Evolutionary conservation across 306 rosid genomes (phyloP).

Genomic region (Cicer cuneatum): DNA sequence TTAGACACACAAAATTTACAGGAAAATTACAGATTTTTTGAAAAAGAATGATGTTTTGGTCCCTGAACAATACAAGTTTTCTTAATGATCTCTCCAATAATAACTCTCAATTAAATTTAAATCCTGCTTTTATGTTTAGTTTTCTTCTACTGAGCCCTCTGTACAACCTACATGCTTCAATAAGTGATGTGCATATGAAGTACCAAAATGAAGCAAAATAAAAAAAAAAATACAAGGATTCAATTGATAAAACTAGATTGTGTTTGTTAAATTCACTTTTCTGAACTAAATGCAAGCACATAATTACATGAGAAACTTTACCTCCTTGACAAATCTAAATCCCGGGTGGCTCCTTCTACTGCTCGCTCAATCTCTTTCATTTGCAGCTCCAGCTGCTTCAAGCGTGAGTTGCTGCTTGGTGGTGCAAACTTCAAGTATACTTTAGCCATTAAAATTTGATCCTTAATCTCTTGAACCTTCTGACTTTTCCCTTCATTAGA

Average conservation of each 20-base stretch:
- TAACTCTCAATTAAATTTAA: slow-evolving; percentile 9
- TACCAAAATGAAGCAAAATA: neutral
- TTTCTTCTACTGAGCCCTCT: slow-evolving; percentile 10
- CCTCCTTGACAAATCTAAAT: slow-evolving; percentile 42
- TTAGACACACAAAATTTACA: no score
- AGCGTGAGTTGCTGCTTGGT: slow-evolving; percentile 34
- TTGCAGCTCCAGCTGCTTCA: slow-evolving; percentile 42
- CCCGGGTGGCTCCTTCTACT: slow-evolving; percentile 38
- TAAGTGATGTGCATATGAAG: neutral
- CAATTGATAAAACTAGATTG: slow-evolving; percentile 29
- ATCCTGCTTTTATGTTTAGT: slow-evolving; percentile 11
- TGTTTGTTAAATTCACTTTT: slow-evolving; percentile 6
- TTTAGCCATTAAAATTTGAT: slow-evolving; percentile 42
- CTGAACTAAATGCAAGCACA: slow-evolving; percentile 30
- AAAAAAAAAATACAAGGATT: neutral
- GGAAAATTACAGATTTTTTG: no score
- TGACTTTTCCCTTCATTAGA: slow-evolving; percentile 16
- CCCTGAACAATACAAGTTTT: slow-evolving; percentile 25
- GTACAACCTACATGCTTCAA: neutral
- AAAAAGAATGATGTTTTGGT: slow-evolving; percentile 1
- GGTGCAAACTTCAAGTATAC: slow-evolving; percentile 48
- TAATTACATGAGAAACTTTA: slow-evolving; percentile 34
- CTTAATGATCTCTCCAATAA: slow-evolving; percentile 19
- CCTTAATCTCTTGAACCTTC: slow-evolving; percentile 46
- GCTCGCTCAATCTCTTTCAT: slow-evolving; percentile 36